Evolutionary conservation across 495 filamentous ascomycete species (phyloP).

Genomic region (Talaromyces borbonicus): DNA sequence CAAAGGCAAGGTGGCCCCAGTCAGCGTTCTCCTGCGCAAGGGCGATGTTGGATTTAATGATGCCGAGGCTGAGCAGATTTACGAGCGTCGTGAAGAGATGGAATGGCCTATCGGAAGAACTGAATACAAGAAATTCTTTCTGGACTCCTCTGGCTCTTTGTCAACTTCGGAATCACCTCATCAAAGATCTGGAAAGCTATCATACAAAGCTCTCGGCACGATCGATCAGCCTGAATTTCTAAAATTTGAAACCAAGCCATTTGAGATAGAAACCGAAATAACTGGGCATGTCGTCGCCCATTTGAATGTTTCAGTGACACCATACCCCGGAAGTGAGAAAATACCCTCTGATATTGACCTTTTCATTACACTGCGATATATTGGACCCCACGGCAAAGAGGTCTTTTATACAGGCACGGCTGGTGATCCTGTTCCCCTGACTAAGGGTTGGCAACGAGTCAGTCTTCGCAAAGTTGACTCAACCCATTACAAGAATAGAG

Average conservation of each 20-base stretch:
- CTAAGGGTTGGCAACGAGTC: constrained; percentile 32
- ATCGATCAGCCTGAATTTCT: constrained; percentile 35
- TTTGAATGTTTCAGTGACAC: constrained; percentile 47
- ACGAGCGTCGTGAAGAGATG: constrained; percentile 39
- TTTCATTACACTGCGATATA: constrained; percentile 53
- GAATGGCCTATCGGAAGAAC: constrained; percentile 58
- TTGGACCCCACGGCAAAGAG: constrained; percentile 44
- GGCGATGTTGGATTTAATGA: constrained; percentile 56
- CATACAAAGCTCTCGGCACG: constrained; percentile 46
- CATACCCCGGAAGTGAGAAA: constrained; percentile 14
- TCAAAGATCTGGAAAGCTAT: constrained; percentile 23
- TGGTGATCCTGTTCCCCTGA: constrained; percentile 24
- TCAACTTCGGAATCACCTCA: background rate
- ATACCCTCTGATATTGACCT: constrained; percentile 51
- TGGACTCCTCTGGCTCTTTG: constrained; percentile 13
- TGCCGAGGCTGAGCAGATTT: constrained; percentile 42
- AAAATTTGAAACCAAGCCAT: constrained; percentile 44
- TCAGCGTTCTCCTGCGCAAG: constrained; percentile 48
- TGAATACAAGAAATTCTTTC: constrained; percentile 46
- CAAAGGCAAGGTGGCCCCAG: constrained; percentile 43
- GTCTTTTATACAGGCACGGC: constrained; percentile 54
- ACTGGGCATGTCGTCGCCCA: constrained; percentile 57
- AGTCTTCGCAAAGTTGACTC: constrained; percentile 43
- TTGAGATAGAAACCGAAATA: constrained; percentile 50
- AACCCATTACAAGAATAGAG: constrained; percentile 20